Evolutionary conservation across 805 yeast species (phyloP), one percentile per base, ranked within the genome.

Genomic region (Wickerhamiella lipophila): DNA sequence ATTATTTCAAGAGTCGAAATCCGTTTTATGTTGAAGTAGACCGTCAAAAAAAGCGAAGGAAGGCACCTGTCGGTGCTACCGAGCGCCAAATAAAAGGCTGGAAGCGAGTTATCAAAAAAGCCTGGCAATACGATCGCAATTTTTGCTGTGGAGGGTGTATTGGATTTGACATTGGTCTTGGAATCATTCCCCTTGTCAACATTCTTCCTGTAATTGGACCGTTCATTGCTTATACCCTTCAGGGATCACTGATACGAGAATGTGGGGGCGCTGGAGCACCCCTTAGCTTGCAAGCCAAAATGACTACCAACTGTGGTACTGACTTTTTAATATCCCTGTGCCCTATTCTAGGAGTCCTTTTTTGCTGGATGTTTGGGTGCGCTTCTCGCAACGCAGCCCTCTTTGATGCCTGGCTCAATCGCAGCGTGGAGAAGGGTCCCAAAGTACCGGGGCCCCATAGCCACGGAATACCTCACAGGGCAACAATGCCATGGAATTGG

Each of bases 121-220:
- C 96, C 0, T 88, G 96, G 96, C 59, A 73, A 13, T 87, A 89
- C 60, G 97, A 89, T 61, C 74, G 75, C 55, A 84, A 94, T 61
- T 75, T 85, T 58, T 58, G 61, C 42, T 70, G 83, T 62, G 95
- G 95, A 0, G 38, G 38, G 15, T 79, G 88, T 27, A 53, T 79
- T 79, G 70, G 58, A 15, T 55, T 59, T 42, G 87, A 78, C 64
- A 73, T 85, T 55, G 89, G 92, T 1, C 56, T 83, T 16, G 96
- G 96, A 0, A 64, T 81, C 58, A 89, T 82, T 1, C 92, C 95
- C 1, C 46, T 87, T 12, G 71, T 80, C 35, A 73, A 81, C 1
- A 65, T 85, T 7, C 49, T 89, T 8, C 97, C 97, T 0, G 81
- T 76, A 0, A 63, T 89, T n/a, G 97, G 97, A 0, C 95, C 96